Conservation (phyloP, 1,284 basidiomycete species). For the Bondarzewia mesenterica region DNA sequence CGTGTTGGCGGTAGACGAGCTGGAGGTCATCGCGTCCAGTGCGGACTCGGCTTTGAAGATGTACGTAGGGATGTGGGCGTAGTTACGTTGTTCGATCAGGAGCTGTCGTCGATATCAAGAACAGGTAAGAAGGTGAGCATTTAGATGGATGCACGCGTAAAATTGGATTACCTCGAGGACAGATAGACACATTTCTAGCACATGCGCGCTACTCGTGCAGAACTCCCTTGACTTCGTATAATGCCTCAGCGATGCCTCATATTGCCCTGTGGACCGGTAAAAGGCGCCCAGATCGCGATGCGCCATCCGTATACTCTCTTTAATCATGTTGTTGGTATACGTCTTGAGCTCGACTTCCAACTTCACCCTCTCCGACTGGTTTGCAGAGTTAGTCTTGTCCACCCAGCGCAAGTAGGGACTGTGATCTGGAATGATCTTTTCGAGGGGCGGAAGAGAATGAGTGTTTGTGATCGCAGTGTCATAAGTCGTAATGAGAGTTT, state of each 20-base stretch:
- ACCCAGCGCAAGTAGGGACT: slow-evolving; percentile 55
- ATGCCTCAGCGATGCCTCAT: slow-evolving; percentile 61
- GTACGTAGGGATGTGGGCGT: slow-evolving; percentile 76
- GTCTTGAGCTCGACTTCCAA: slow-evolving; percentile 86
- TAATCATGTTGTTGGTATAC: slow-evolving; percentile 87
- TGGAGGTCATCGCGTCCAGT: slow-evolving; percentile 45
- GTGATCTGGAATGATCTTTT: slow-evolving; percentile 40
- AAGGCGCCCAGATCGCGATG: slow-evolving; percentile 79
- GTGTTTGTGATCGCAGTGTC: slow-evolving; percentile 36
- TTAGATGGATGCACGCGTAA: slow-evolving; percentile 2
- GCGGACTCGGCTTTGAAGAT: slow-evolving; percentile 88
- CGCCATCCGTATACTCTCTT: slow-evolving; percentile 89
- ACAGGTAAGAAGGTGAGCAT: not conserved
- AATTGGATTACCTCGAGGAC: slow-evolving; percentile 56
- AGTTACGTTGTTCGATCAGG: slow-evolving; percentile 77
- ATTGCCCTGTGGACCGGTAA: slow-evolving; percentile 64
- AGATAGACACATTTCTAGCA: slow-evolving; percentile 80
- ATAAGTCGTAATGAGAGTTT: slow-evolving; percentile 46
- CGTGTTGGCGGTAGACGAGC: slow-evolving; percentile 15
- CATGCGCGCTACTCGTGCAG: slow-evolving; percentile 77
- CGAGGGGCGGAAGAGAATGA: slow-evolving; percentile 34
- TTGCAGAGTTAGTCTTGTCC: slow-evolving; percentile 51
- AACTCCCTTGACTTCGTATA: slow-evolving; percentile 82
- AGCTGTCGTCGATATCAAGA: slow-evolving; percentile 37
- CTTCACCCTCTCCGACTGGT: slow-evolving; percentile 59